Conservation (phyloP, 371 early-diverging fungal genomes). For the Mortierella sp. region DNA sequence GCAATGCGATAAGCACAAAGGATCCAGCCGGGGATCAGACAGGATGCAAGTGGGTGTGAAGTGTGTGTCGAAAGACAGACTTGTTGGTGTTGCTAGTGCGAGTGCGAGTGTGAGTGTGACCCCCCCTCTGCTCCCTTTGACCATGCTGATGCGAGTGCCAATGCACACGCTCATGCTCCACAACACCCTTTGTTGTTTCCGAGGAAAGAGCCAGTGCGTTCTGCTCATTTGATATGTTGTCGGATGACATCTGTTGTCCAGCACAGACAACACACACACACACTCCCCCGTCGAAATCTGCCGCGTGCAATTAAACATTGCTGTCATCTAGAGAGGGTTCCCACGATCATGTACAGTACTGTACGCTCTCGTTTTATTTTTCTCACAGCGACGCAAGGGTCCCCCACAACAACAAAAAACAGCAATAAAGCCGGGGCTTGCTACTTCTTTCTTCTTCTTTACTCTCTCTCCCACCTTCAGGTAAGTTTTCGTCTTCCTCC, state of each 20-base stretch:
- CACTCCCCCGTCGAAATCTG: background rate
- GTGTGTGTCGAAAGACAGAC: too few relatives aligned
- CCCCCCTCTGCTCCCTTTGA: background rate
- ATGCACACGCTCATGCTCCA: too few relatives aligned
- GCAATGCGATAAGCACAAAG: too few relatives aligned
- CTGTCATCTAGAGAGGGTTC: background rate
- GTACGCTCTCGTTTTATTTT: background rate
- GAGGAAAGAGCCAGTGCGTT: too few relatives aligned
- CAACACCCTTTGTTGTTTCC: too few relatives aligned
- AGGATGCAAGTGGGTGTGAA: background rate
- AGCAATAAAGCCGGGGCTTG: background rate
- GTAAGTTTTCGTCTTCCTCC: background rate
- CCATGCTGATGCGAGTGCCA: background rate
- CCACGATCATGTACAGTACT: background rate
- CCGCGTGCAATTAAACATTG: conserved; percentile 4
- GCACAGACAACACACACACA: too few relatives aligned
- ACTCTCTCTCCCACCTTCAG: background rate
- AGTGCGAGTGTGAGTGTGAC: background rate
- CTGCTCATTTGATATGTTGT: too few relatives aligned
- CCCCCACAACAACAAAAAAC: background rate
- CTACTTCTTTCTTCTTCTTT: background rate
- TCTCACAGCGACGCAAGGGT: background rate
- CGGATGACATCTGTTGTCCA: too few relatives aligned
- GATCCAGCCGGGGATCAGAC: background rate
- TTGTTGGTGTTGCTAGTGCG: background rate